Percentiles rank a stretch among this genome's conserved stretches.
These are phyloP conservation scores for Asterophora lycoperdoides DNA, from an alignment of 768 basidiomycete genomes.

Conservation along the genomic window DNA sequence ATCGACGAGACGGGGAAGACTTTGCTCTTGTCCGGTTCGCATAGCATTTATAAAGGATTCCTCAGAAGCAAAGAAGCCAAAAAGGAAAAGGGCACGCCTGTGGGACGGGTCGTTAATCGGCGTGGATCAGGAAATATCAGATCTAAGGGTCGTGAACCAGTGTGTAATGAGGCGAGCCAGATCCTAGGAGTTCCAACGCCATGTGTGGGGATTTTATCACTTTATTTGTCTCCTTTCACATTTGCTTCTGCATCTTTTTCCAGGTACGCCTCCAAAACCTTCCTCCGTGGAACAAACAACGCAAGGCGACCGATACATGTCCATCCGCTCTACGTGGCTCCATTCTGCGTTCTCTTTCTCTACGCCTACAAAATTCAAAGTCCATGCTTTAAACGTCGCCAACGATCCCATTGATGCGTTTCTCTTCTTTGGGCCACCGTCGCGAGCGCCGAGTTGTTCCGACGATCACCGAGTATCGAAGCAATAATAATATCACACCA, in stretches of 20 bases:
- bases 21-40: constrained; percentile 35
- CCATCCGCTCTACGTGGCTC: not conserved
- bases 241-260: constrained; percentile 32
- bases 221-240: constrained; percentile 37
- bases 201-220: constrained; percentile 37
- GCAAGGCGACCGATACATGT: constrained; percentile 8
- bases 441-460: constrained; percentile 33
- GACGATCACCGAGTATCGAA: constrained; percentile 33
- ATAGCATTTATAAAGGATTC: constrained; percentile 52
- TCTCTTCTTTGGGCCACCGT: constrained; percentile 19
- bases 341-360: not conserved
- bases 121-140: constrained; percentile 60
- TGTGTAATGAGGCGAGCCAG: constrained; percentile 39
- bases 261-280: constrained; percentile 32
- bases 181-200: constrained; percentile 39
- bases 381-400: not conserved
- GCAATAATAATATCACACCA: constrained; percentile 10
- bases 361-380: constrained; percentile 1
- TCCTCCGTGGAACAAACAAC: constrained; percentile 22
- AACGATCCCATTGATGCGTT: constrained; percentile 18
- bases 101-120: constrained; percentile 41
- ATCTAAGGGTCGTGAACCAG: constrained; percentile 63
- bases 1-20: constrained; percentile 35
- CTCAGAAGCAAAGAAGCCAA: constrained; percentile 33
- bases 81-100: constrained; percentile 39